Percentiles rank a stretch among this genome's conserved stretches.
phyloP scores from a whole-genome alignment of 2,329 filamentous ascomycete species.

The Talaromyces sp. region DNA sequence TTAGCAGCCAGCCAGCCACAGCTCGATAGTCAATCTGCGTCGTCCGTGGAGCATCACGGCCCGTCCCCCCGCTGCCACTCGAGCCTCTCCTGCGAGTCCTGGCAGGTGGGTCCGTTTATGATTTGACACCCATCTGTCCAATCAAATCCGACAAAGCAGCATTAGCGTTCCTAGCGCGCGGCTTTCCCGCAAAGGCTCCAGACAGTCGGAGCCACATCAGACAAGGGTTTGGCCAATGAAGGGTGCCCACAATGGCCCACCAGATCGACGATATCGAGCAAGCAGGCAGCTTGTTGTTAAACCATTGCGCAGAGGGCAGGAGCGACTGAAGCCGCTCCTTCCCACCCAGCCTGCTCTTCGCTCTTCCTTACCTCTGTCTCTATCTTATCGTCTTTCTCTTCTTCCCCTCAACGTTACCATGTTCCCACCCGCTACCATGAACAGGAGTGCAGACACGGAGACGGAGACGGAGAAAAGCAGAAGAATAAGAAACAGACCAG shows the following conservation, averaged over 20 bases:
- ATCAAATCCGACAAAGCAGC: not conserved
- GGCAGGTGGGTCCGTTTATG: not conserved
- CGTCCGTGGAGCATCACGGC: not conserved
- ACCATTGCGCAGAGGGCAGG: not conserved
- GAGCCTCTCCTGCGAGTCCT: not conserved
- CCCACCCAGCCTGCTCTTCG: not conserved
- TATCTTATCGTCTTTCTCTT: too few species aligned
- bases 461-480: not conserved
- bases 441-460: not conserved
- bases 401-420: not conserved
- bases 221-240: not conserved
- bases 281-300: not conserved
- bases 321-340: not conserved
- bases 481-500: not conserved
- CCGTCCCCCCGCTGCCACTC: not conserved
- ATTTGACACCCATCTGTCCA: not conserved
- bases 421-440: not conserved
- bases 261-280: not conserved
- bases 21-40: not conserved
- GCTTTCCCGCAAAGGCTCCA: conserved; percentile 8
- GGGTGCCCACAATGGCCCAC: not conserved
- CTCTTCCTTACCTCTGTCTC: not conserved
- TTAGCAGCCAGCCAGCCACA: not conserved
- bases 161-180: conserved; percentile 6
- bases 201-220: not conserved